Evolutionary conservation across 2,329 filamentous ascomycete species (phyloP).

Genomic region (Biscogniauxia marginata): DNA sequence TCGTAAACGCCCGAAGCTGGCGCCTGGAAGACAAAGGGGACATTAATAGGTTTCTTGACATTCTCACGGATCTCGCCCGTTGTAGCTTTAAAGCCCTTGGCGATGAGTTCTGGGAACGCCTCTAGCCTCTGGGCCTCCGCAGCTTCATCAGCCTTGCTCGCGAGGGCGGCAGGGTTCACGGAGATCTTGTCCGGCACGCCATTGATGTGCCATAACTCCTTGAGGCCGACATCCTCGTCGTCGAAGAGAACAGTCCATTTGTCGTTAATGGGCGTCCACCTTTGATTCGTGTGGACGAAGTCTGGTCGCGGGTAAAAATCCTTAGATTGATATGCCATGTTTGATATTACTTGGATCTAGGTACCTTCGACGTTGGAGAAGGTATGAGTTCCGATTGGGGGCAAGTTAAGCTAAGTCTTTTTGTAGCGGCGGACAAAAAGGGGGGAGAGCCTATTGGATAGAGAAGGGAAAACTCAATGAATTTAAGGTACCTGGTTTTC

Average conservation of each 20-base stretch:
- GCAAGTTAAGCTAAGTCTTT: not conserved
- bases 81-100: conserved; percentile 42
- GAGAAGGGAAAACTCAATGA: not conserved
- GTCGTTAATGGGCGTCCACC: conserved; percentile 62
- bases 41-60: conserved; percentile 53
- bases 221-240: conserved; percentile 58
- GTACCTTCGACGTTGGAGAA: not conserved
- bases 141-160: conserved; percentile 26
- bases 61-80: conserved; percentile 33
- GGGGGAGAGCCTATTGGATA: not conserved
- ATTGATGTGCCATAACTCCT: conserved; percentile 50
- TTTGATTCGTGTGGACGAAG: conserved; percentile 54
- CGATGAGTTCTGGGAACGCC: conserved; percentile 47
- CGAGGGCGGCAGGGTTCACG: conserved; percentile 20
- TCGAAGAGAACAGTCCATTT: conserved; percentile 66
- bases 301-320: conserved; percentile 61
- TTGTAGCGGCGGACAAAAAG: no score
- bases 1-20: conserved; percentile 62
- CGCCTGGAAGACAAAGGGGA: conserved; percentile 66
- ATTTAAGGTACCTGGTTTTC: no score
- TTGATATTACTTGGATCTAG: conserved; percentile 1
- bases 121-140: conserved; percentile 47
- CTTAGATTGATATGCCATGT: conserved; percentile 31
- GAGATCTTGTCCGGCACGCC: conserved; percentile 46
- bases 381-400: no score